Evolutionary conservation across 768 basidiomycete species (phyloP).

Genomic region (Trametes sanguinea): DNA sequence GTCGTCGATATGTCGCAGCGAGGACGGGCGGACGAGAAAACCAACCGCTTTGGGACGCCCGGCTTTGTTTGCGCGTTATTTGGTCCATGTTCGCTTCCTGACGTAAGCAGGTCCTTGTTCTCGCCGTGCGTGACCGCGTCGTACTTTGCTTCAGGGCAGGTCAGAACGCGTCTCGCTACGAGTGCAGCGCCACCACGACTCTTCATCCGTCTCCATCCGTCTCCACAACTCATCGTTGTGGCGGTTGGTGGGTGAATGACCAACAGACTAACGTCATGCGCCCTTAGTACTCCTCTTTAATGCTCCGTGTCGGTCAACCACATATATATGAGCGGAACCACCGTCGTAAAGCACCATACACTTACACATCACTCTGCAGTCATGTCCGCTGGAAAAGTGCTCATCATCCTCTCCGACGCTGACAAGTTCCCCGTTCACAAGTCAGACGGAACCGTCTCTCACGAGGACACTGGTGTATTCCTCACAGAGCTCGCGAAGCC

Average conservation of each 20-base stretch:
- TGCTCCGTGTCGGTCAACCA: background rate
- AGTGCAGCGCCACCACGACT: background rate
- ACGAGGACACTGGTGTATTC: slow-evolving; percentile 28
- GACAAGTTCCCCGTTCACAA: slow-evolving; percentile 24
- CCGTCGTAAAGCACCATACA: background rate
- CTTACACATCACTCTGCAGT: background rate
- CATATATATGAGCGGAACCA: background rate
- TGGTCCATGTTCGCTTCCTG: slow-evolving; percentile 54
- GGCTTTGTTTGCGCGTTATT: slow-evolving; percentile 44
- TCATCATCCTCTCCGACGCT: slow-evolving; percentile 31
- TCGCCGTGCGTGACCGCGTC: slow-evolving; percentile 16
- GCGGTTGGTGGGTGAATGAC: background rate
- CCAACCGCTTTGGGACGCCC: slow-evolving; percentile 17
- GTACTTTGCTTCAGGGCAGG: slow-evolving; percentile 20
- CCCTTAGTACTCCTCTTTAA: background rate
- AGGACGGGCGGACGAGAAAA: background rate
- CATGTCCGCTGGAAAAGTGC: slow-evolving; percentile 25
- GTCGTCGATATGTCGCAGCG: slow-evolving; percentile 26
- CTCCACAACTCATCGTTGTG: background rate
- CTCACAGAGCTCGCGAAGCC: slow-evolving; percentile 32
- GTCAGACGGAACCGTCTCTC: slow-evolving; percentile 21
- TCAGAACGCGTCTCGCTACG: background rate
- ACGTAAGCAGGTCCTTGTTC: slow-evolving; percentile 30
- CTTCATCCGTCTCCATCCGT: background rate
- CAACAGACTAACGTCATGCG: background rate